Conservation (phyloP, 139 green algal species). For the Picochlorum costavermella region DNA sequence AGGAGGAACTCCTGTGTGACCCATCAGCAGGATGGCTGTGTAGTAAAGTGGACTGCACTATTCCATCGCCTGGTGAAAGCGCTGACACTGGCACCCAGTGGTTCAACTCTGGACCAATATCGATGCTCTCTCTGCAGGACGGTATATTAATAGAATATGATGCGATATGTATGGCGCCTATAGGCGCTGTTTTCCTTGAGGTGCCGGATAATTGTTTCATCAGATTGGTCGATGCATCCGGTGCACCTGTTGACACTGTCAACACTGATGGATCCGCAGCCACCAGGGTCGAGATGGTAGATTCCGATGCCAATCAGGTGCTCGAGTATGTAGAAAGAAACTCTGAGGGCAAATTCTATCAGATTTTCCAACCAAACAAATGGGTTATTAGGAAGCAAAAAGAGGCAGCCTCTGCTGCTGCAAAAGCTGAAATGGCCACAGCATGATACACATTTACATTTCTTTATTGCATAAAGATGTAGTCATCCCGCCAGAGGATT, state of each 20-base stretch:
- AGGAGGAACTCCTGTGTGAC: conserved; percentile 61
- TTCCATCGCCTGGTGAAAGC: neutral
- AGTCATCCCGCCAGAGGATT: conserved; percentile 60
- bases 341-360: conserved; percentile 6
- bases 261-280: conserved; percentile 32
- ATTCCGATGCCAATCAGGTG: conserved; percentile 5
- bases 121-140: conserved; percentile 51
- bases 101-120: conserved; percentile 33
- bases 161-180: conserved; percentile 27
- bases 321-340: conserved; percentile 35
- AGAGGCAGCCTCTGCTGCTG: conserved; percentile 9
- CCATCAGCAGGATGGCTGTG: conserved; percentile 51
- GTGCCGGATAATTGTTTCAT: conserved; percentile 28
- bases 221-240: conserved; percentile 22
- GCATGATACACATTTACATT: neutral
- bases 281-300: conserved; percentile 32
- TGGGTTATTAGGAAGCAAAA: conserved; percentile 39
- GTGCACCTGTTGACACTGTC: conserved; percentile 4
- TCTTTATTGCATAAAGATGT: conserved; percentile 2
- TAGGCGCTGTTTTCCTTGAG: conserved; percentile 46
- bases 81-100: conserved; percentile 16
- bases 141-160: conserved; percentile 47
- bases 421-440: conserved; percentile 15
- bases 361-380: conserved; percentile 68
- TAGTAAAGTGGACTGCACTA: conserved; percentile 33